A percentile compares a stretch with the other conserved stretches of the same genome.
Evolutionary conservation across 2,329 filamentous ascomycete species (phyloP).

Genomic region (Talaromyces atroroseus): DNA sequence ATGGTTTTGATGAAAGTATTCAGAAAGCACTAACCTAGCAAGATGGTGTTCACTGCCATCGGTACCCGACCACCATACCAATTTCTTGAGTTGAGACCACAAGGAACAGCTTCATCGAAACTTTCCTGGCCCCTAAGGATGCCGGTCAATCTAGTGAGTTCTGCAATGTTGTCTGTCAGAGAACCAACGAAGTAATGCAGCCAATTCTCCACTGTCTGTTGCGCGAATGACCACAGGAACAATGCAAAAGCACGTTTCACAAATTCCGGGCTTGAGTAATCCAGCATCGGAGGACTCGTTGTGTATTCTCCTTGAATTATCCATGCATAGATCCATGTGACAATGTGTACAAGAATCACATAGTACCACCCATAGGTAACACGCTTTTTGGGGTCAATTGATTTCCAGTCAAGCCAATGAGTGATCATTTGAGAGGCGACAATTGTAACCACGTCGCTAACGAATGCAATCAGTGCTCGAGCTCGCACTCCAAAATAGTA

Average conservation of each 20-base stretch:
- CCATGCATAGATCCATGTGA: constrained; percentile 51
- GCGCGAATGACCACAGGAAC: constrained; percentile 46
- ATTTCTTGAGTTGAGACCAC: constrained; percentile 38
- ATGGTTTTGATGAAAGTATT: neutral
- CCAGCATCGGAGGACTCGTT: constrained; percentile 33
- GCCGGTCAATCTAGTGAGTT: constrained; percentile 39
- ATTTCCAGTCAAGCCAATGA: constrained; percentile 41
- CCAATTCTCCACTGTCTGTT: constrained; percentile 52
- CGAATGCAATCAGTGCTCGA: constrained; percentile 44
- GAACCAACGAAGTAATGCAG: constrained; percentile 52
- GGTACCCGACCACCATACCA: constrained; percentile 41
- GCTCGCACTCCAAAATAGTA: constrained; percentile 46
- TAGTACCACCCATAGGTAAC: constrained; percentile 44
- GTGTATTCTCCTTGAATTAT: constrained; percentile 50
- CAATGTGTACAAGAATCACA: constrained; percentile 40
- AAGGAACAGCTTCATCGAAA: constrained; percentile 42
- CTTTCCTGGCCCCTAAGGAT: constrained; percentile 43
- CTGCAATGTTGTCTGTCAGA: constrained; percentile 53
- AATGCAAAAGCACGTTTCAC: constrained; percentile 46
- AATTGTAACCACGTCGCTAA: constrained; percentile 36
- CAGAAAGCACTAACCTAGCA: constrained; percentile 22
- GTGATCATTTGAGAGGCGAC: constrained; percentile 44
- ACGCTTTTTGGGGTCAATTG: constrained; percentile 35
- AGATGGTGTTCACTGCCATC: constrained; percentile 36
- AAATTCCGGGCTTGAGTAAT: constrained; percentile 43